Evolutionary conservation across 441 rosid species (phyloP).

Genomic region (Pelargonium fulgidum): DNA sequence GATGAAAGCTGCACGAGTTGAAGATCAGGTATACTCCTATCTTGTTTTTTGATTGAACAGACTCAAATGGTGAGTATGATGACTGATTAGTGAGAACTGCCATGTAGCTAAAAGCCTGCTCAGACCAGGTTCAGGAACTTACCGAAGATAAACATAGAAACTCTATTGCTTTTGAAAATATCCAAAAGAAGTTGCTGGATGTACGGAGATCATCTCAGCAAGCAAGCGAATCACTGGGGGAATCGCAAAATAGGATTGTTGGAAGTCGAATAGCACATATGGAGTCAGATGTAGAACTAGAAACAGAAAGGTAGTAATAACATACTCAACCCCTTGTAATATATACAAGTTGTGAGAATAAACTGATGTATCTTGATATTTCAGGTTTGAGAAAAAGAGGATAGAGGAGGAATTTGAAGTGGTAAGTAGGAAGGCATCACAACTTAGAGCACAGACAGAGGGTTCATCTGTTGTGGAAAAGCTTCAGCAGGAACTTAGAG

Average conservation of each 20-base stretch:
- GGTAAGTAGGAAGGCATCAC: constrained; percentile 54
- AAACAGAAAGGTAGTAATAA: constrained; percentile 58
- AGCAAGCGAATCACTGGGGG: constrained; percentile 59
- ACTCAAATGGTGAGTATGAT: constrained; percentile 1
- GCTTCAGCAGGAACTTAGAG: constrained; percentile 71
- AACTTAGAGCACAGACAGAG: constrained; percentile 54
- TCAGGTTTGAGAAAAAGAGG: constrained; percentile 77
- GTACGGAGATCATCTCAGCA: constrained; percentile 52
- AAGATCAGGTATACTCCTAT: constrained; percentile 64
- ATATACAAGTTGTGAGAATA: background rate
- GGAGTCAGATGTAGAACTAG: constrained; percentile 58
- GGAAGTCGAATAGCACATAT: constrained; percentile 42
- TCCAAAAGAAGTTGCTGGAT: constrained; percentile 60
- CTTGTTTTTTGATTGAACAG: background rate
- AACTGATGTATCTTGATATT: constrained; percentile 8
- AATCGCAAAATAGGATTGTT: constrained; percentile 54
- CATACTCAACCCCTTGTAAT: background rate
- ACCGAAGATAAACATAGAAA: constrained; percentile 62
- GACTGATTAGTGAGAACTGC: constrained; percentile 14
- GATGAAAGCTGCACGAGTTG: constrained; percentile 64
- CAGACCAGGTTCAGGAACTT: constrained; percentile 68
- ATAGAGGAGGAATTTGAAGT: constrained; percentile 68
- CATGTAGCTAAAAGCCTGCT: constrained; percentile 65
- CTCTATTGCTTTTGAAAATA: constrained; percentile 43
- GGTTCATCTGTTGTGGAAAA: constrained; percentile 66